Base-by-base conservation (phyloP, 2,329 filamentous ascomycete species). In the Arthrobotrys entomopaga region DNA sequence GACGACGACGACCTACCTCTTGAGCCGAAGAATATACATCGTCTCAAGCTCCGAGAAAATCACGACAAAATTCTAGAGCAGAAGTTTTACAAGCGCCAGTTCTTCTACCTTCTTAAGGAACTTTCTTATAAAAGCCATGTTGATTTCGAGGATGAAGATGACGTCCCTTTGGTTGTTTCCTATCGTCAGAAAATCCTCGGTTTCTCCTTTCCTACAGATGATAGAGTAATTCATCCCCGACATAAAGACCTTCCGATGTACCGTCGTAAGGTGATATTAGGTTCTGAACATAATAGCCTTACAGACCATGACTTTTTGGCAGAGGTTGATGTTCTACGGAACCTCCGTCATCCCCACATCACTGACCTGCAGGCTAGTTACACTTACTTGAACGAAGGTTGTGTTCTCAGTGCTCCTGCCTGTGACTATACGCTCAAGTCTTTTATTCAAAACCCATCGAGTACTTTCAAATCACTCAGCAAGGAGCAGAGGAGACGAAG, bases 1-100 rank as follows among this genome's bases (percentile, higher is more conserved):
- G 89, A 91, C 77, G 90, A 93, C 78, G 85, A 87, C 60, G 90
- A 93, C 81, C 83, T 93, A 52, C 90, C 90, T 6, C 84, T 92
- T 48, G 84, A 87, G 7, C 83, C 86, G 56, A 87, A 90, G 58
- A 86, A 90, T 75, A 86, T 92, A 49, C 85, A 86, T 77, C 86
- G 86, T 48, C 84, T 92, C 15, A 84, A 85, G 29, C 82, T 91
- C 53, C 87, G 87, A 0, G 84, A 86, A 22, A 81, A 84, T 22
- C 86, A 84, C 60, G 87, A 91, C 79, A 86, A 88, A 74, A 85
- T 84, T 64, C 79, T 90, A n/a, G 88, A 90, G 78, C 85, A 83
- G 79, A 88, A 84, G 77, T 92, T 92, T 79, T 91, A 89, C 80
- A 83, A 86, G 29, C 87, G 87, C 34, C 90, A 93, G 78, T 92